These are phyloP conservation scores for Ascochyta lentis DNA, from an alignment of 2,329 filamentous ascomycete species.

Conservation along the genomic window DNA sequence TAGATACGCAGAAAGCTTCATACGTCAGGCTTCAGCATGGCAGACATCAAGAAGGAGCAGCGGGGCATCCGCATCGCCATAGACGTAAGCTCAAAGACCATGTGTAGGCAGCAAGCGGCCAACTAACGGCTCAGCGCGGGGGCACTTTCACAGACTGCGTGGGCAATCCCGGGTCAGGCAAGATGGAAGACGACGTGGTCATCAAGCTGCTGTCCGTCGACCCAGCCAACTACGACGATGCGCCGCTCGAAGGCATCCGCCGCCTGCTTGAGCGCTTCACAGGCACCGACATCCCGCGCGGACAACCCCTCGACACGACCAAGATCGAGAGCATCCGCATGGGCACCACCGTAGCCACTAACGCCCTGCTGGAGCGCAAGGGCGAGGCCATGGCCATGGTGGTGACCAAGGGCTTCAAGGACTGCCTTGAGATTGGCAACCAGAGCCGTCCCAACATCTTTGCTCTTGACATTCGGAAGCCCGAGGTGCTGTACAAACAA, in stretches of 20 bases:
- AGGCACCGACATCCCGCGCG: constrained; percentile 76
- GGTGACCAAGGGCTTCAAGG: constrained; percentile 85
- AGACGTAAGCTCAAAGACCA: constrained; percentile 42
- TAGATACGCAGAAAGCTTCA: neutral
- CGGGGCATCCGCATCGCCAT: constrained; percentile 79
- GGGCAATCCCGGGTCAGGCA: constrained; percentile 74
- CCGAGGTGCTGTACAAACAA: constrained; percentile 82
- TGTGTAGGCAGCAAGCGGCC: constrained; percentile 14
- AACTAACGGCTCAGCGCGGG: constrained; percentile 63
- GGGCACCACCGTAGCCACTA: constrained; percentile 95
- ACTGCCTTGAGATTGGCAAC: constrained; percentile 88
- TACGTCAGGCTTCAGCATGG: constrained; percentile 26
- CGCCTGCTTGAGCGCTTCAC: constrained; percentile 82
- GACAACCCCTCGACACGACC: constrained; percentile 79
- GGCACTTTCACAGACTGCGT: constrained; percentile 95
- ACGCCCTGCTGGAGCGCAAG: constrained; percentile 87
- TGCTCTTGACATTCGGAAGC: constrained; percentile 84
- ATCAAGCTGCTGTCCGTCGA: constrained; percentile 92
- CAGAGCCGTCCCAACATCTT: constrained; percentile 91
- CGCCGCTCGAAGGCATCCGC: constrained; percentile 88
- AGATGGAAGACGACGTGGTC: constrained; percentile 75
- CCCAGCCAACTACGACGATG: constrained; percentile 88
- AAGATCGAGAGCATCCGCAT: constrained; percentile 91
- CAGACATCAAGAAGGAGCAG: constrained; percentile 31
- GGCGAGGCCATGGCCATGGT: constrained; percentile 88